Percentiles rank a stretch among this genome's conserved stretches.
phyloP scores from a whole-genome alignment of 768 basidiomycete genomes.

The Lactifluus subvellereus region DNA sequence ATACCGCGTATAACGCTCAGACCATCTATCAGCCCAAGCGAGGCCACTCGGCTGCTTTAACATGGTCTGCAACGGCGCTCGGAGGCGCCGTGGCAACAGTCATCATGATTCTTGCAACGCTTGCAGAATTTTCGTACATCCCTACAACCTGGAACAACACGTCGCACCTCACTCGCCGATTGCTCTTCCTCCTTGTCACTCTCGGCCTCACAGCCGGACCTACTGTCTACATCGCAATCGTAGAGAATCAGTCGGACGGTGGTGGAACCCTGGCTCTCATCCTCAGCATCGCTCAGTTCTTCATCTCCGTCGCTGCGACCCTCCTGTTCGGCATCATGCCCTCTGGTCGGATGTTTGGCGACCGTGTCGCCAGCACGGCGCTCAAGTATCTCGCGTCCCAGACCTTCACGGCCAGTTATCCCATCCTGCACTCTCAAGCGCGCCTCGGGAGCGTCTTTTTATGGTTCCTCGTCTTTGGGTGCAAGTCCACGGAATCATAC shows the following conservation, averaged over 20 bases:
- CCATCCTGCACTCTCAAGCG: conserved; percentile 51
- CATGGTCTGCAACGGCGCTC: conserved; percentile 90
- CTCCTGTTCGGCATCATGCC: conserved; percentile 88
- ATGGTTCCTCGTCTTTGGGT: conserved; percentile 91
- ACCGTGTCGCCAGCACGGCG: conserved; percentile 90
- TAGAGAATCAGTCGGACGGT: conserved; percentile 48
- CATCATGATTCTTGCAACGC: conserved; percentile 94
- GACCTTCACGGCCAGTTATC: conserved; percentile 97
- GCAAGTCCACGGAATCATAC: conserved; percentile 96
- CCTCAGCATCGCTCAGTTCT: conserved; percentile 94
- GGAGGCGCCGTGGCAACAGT: conserved; percentile 93
- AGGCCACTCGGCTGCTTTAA: conserved; percentile 66
- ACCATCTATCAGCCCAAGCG: conserved; percentile 57
- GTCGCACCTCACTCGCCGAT: conserved; percentile 87
- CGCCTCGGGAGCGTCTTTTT: conserved; percentile 76
- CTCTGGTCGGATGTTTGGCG: conserved; percentile 97
- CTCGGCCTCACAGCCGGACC: conserved; percentile 89
- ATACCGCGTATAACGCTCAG: conserved; percentile 91
- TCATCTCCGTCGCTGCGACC: conserved; percentile 81
- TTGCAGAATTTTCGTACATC: conserved; percentile 95
- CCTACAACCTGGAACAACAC: conserved; percentile 99
- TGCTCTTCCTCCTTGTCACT: conserved; percentile 85
- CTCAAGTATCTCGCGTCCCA: conserved; percentile 97
- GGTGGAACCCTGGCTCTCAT: conserved; percentile 78
- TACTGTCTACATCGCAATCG: conserved; percentile 90